Conservation (phyloP, 2,329 filamentous ascomycete species). For the Hypoxylon sp. region DNA sequence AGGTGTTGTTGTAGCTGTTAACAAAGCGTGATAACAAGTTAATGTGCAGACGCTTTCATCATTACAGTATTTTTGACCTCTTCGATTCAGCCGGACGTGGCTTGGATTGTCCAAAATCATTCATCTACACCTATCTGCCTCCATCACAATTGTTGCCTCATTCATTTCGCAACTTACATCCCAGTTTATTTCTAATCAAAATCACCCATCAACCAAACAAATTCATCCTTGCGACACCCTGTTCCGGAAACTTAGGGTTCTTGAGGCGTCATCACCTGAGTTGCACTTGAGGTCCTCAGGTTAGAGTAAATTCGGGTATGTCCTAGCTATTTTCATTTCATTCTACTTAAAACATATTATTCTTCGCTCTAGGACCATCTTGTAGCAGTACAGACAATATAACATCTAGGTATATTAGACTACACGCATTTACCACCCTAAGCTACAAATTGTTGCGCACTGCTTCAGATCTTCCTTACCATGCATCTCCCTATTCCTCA, state of each 20-base stretch:
- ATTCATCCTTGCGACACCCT: neutral
- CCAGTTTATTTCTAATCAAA: neutral
- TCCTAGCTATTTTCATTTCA: conserved; percentile 7
- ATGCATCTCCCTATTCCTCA: neutral
- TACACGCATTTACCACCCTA: neutral
- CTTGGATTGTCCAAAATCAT: conserved; percentile 42
- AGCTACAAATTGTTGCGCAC: neutral
- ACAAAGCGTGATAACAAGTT: conserved; percentile 45
- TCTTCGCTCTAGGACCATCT: neutral
- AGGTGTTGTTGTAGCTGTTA: conserved; percentile 18
- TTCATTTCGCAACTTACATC: conserved; percentile 25
- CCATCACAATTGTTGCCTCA: conserved; percentile 26
- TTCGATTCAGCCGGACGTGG: conserved; percentile 25
- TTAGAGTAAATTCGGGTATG: conserved; percentile 31
- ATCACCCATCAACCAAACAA: conserved; percentile 9
- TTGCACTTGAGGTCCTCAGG: conserved; percentile 15
- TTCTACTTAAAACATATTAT: neutral
- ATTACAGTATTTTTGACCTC: conserved; percentile 13
- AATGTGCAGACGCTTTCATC: conserved; percentile 48
- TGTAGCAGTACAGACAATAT: neutral
- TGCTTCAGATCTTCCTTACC: neutral
- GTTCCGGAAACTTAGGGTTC: conserved; percentile 22
- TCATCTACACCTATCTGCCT: conserved; percentile 45
- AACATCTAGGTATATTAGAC: conserved; percentile 1
- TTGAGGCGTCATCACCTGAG: conserved; percentile 13